These are phyloP conservation scores for Lolium multiflorum DNA, from an alignment of 176 grass and related monocot genomes.

Conservation along the genomic window DNA sequence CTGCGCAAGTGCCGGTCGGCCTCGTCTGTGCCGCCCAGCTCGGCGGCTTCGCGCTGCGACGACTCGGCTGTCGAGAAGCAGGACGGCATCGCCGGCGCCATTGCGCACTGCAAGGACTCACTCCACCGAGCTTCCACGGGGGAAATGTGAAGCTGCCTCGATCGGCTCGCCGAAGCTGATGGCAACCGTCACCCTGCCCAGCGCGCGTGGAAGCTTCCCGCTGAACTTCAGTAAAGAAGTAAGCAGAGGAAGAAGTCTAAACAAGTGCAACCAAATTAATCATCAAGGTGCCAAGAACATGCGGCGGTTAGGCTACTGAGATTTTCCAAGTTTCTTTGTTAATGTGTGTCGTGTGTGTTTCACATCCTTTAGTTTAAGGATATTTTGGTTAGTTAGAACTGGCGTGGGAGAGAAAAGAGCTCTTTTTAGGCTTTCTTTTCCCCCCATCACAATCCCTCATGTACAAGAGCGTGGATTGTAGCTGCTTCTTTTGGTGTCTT, in stretches of 20 bases:
- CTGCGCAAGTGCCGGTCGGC: constrained; percentile 77
- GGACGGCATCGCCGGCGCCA: constrained; percentile 94
- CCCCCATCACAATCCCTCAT: background rate
- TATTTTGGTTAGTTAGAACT: constrained; percentile 11
- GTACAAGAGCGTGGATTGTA: constrained; percentile 38
- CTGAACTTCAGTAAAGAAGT: background rate
- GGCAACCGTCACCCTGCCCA: background rate
- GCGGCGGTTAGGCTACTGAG: background rate
- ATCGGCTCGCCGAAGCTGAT: background rate
- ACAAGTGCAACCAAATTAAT: background rate
- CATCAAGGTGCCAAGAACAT: background rate
- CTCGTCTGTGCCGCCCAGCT: constrained; percentile 38
- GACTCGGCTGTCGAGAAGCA: constrained; percentile 78
- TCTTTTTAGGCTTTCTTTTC: constrained; percentile 56
- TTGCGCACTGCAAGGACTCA: constrained; percentile 96
- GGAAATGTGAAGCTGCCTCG: background rate
- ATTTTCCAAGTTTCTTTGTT: constrained; percentile 35
- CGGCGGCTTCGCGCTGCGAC: constrained; percentile 53
- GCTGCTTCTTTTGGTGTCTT: background rate
- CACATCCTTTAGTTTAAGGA: constrained; percentile 14
- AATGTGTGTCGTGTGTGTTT: constrained; percentile 25
- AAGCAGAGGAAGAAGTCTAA: background rate
- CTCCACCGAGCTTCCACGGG: constrained; percentile 46
- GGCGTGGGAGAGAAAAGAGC: constrained; percentile 46
- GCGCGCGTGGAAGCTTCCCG: constrained; percentile 4